phyloP scores from a whole-genome alignment of 345 rosid genomes.

The Diplotaxis tenuifolia region DNA sequence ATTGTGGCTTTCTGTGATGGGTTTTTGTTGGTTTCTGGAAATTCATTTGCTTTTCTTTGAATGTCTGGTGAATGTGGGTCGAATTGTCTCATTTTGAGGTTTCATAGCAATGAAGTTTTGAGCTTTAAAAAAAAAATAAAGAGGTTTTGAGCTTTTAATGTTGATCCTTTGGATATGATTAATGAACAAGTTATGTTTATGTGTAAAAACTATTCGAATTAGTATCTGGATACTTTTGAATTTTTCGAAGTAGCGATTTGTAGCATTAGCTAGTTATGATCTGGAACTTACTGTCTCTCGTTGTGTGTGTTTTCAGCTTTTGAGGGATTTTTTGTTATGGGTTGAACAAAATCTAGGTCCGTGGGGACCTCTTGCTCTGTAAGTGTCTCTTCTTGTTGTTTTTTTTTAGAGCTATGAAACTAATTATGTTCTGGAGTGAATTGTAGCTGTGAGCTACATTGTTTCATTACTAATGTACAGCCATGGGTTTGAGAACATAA shows the following conservation, averaged over 20 bases:
- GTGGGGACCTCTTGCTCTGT: conserved; percentile 97
- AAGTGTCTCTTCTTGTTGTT: conserved; percentile 40
- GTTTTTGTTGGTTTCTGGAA: conserved; percentile 2
- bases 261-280: neutral
- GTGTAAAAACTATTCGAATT: neutral
- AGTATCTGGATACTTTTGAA: neutral
- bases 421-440: neutral
- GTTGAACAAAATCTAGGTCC: conserved; percentile 90
- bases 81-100: neutral
- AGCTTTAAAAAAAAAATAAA: no score
- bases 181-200: neutral
- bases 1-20: conserved; percentile 14
- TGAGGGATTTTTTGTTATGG: conserved; percentile 93
- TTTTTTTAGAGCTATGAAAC: neutral
- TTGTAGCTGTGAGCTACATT: neutral
- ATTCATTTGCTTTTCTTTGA: conserved; percentile 8
- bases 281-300: conserved; percentile 16
- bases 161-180: neutral
- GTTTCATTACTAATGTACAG: neutral
- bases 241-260: neutral
- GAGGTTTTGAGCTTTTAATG: neutral
- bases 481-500: neutral
- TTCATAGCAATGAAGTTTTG: neutral
- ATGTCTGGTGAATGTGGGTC: neutral
- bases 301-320: conserved; percentile 51